Conservation (phyloP, 1,139 yeast species). For the Yamadazyma dushanensis region DNA sequence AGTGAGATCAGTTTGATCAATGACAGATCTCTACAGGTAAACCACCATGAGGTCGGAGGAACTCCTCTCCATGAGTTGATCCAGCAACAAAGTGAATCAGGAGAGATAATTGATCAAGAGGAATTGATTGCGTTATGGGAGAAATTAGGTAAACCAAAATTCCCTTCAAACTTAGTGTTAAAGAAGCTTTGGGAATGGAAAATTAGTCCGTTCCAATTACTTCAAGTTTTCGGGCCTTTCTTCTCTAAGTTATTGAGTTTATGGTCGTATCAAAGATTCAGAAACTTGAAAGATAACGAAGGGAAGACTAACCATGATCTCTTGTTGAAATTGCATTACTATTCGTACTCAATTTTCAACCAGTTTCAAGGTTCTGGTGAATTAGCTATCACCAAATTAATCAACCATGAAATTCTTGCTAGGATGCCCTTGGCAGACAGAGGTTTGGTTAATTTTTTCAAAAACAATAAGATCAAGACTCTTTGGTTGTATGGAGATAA, state of each 20-base stretch:
- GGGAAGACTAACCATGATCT: constrained; percentile 20
- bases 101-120: constrained; percentile 16
- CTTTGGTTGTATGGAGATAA: constrained; percentile 45
- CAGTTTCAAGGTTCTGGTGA: constrained; percentile 49
- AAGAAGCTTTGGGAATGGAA: constrained; percentile 40
- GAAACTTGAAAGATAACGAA: constrained; percentile 25
- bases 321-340: constrained; percentile 40
- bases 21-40: constrained; percentile 30
- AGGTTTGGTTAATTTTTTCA: constrained; percentile 33
- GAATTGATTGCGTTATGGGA: constrained; percentile 32
- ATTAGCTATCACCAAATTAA: constrained; percentile 43
- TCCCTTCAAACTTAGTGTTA: constrained; percentile 37
- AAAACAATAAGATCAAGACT: constrained; percentile 24
- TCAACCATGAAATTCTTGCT: constrained; percentile 43
- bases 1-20: constrained; percentile 37
- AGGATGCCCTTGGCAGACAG: constrained; percentile 44
- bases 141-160: constrained; percentile 38
- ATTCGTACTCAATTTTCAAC: constrained; percentile 45
- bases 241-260: constrained; percentile 42
- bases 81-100: constrained; percentile 20
- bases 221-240: constrained; percentile 41
- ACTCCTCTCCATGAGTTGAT: constrained; percentile 31
- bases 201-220: constrained; percentile 41
- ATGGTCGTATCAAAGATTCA: constrained; percentile 46
- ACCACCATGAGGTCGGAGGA: constrained; percentile 30